phyloP scores from a whole-genome alignment of 495 filamentous ascomycete species.

The Penicillium egyptiacum region DNA sequence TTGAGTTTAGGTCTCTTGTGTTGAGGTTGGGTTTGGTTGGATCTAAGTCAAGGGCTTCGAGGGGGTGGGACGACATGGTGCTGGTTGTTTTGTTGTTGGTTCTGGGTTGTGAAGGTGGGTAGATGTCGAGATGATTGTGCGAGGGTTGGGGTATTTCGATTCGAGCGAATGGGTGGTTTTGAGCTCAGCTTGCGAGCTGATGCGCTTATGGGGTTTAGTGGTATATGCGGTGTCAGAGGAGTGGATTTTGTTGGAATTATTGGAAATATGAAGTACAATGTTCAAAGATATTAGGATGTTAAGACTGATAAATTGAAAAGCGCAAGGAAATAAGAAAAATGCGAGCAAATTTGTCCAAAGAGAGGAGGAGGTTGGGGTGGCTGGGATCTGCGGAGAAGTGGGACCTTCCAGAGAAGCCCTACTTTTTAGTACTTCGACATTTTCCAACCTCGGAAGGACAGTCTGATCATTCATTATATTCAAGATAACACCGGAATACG shows the following conservation, averaged over 20 bases:
- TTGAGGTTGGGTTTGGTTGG: conserved; percentile 1
- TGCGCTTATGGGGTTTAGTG: background rate
- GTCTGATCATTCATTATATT: background rate
- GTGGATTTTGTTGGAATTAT: background rate
- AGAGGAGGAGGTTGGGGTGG: conserved; percentile 6
- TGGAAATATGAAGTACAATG: background rate
- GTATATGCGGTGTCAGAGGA: background rate
- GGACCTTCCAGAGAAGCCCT: background rate
- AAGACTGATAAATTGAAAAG: background rate
- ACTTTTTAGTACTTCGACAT: background rate
- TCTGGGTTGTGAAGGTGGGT: background rate
- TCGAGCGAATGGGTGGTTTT: background rate
- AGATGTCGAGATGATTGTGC: background rate
- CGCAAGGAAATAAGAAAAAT: background rate
- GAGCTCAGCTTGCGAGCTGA: conserved; percentile 1
- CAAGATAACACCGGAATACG: too few species aligned
- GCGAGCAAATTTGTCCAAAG: background rate
- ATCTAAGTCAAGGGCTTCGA: conserved; percentile 2
- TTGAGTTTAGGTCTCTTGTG: background rate
- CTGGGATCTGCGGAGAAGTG: conserved; percentile 18
- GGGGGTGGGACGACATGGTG: background rate
- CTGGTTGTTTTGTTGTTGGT: background rate
- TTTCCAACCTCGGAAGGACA: too few species aligned
- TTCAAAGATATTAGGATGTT: background rate
- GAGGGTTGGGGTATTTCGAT: background rate